phyloP scores from a whole-genome alignment of 441 rosid genomes.

The Erysimum pusillum region DNA sequence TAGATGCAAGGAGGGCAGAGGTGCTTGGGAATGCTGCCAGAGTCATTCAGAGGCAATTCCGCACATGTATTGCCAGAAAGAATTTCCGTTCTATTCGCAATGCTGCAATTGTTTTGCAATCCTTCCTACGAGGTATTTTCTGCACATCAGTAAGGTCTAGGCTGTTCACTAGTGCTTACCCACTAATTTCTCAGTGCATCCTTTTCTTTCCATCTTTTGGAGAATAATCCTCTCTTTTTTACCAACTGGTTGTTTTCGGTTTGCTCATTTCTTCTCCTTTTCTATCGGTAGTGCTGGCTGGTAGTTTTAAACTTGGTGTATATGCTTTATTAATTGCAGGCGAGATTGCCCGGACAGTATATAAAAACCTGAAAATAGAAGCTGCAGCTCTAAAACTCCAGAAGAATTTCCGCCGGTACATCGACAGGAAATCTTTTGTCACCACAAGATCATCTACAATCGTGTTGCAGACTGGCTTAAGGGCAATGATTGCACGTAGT shows the following conservation, averaged over 20 bases:
- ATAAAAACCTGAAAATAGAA: slow-evolving; percentile 61
- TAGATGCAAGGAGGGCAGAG: slow-evolving; percentile 82
- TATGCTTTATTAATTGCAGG: slow-evolving; percentile 53
- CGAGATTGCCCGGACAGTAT: slow-evolving; percentile 55
- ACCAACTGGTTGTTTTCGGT: slow-evolving; percentile 10
- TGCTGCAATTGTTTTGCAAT: slow-evolving; percentile 67
- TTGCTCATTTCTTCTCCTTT: slow-evolving; percentile 25
- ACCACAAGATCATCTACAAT: slow-evolving; percentile 56
- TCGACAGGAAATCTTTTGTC: slow-evolving; percentile 56
- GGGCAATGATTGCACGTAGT: slow-evolving; percentile 73
- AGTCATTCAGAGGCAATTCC: slow-evolving; percentile 67
- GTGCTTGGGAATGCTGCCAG: slow-evolving; percentile 79
- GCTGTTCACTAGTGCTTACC: slow-evolving; percentile 23
- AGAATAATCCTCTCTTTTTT: slow-evolving; percentile 21
- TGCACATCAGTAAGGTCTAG: slow-evolving; percentile 18
- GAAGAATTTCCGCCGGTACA: slow-evolving; percentile 62
- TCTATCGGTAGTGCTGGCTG: slow-evolving; percentile 30
- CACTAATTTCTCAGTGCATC: slow-evolving; percentile 10
- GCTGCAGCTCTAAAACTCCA: slow-evolving; percentile 73
- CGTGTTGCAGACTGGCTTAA: slow-evolving; percentile 66
- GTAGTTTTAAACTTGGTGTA: slow-evolving; percentile 6
- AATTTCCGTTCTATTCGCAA: slow-evolving; percentile 60
- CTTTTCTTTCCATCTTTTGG: slow-evolving; percentile 21
- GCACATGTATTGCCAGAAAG: slow-evolving; percentile 65
- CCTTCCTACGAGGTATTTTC: slow-evolving; percentile 68